Conservation (phyloP, 495 filamentous ascomycete species). For the Hypoxylon lenormandii region DNA sequence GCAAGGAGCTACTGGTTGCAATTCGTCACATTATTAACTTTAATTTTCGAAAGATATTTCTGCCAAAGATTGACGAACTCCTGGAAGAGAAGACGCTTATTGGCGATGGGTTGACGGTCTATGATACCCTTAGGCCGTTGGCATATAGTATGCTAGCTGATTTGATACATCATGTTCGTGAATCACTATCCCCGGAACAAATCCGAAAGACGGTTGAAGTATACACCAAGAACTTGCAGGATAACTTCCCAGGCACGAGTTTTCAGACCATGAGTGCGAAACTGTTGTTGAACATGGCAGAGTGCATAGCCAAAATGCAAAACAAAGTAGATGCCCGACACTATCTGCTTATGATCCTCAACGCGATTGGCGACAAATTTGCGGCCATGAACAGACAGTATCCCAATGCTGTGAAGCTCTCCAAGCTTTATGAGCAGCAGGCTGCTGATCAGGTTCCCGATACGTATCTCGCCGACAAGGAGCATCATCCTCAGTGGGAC, state of each 20-base stretch:
- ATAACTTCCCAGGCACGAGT: slow-evolving; percentile 95
- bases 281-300: slow-evolving; percentile 94
- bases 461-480: slow-evolving; percentile 83
- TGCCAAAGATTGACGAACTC: slow-evolving; percentile 93
- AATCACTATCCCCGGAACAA: slow-evolving; percentile 82
- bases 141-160: slow-evolving; percentile 99
- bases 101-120: slow-evolving; percentile 94
- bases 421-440: slow-evolving; percentile 74
- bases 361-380: slow-evolving; percentile 97
- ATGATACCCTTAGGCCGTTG: slow-evolving; percentile 93
- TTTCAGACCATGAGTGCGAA: slow-evolving; percentile 99
- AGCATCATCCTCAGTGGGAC: slow-evolving; percentile 88
- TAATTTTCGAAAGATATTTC: slow-evolving; percentile 95
- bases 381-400: slow-evolving; percentile 98
- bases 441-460: slow-evolving; percentile 76
- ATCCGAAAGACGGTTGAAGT: slow-evolving; percentile 95
- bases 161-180: slow-evolving; percentile 95
- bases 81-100: slow-evolving; percentile 93
- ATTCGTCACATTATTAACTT: slow-evolving; percentile 99
- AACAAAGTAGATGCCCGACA: slow-evolving; percentile 93
- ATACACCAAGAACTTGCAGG: slow-evolving; percentile 95
- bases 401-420: slow-evolving; percentile 91
- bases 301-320: slow-evolving; percentile 89
- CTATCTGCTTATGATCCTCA: slow-evolving; percentile 95
- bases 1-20: slow-evolving; percentile 95